phyloP scores from a whole-genome alignment of 2,329 filamentous ascomycete species.

The Stachybotrys chlorohalonatus region DNA sequence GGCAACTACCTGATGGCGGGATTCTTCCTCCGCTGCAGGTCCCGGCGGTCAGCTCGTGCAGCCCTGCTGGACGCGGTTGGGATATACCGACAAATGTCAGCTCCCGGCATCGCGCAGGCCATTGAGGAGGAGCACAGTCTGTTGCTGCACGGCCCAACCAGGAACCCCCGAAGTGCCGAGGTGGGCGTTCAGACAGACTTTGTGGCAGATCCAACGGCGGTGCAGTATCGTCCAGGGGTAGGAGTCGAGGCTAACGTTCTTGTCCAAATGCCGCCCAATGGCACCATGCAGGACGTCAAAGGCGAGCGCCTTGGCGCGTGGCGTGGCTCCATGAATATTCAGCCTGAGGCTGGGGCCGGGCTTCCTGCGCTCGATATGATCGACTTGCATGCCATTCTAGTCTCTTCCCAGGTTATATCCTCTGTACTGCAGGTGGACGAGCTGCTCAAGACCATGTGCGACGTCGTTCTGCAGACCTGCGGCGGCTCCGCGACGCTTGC shows the following conservation, averaged over 20 bases:
- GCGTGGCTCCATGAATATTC: constrained; percentile 48
- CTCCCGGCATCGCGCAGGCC: constrained; percentile 57
- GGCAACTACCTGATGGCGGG: constrained; percentile 67
- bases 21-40: constrained; percentile 56
- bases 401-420: constrained; percentile 71
- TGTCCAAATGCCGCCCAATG: constrained; percentile 30
- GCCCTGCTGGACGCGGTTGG: constrained; percentile 58
- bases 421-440: constrained; percentile 69
- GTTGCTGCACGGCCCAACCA: constrained; percentile 53
- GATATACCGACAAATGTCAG: constrained; percentile 60
- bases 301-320: constrained; percentile 55
- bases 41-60: constrained; percentile 59
- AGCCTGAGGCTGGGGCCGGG: constrained; percentile 48
- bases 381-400: constrained; percentile 68
- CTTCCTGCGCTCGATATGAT: constrained; percentile 75
- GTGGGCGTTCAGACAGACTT: constrained; percentile 64
- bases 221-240: constrained; percentile 40
- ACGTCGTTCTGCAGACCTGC: constrained; percentile 71
- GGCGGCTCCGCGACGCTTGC: constrained; percentile 61
- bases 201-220: constrained; percentile 43
- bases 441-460: constrained; percentile 70
- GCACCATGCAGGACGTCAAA: constrained; percentile 36
- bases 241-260: constrained; percentile 34
- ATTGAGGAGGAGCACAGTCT: constrained; percentile 61
- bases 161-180: constrained; percentile 51